Percentiles rank a stretch among this genome's conserved stretches.
Evolutionary conservation across 2,329 filamentous ascomycete genomes (phyloP).

Genomic region (Byssochlamys sp.): DNA sequence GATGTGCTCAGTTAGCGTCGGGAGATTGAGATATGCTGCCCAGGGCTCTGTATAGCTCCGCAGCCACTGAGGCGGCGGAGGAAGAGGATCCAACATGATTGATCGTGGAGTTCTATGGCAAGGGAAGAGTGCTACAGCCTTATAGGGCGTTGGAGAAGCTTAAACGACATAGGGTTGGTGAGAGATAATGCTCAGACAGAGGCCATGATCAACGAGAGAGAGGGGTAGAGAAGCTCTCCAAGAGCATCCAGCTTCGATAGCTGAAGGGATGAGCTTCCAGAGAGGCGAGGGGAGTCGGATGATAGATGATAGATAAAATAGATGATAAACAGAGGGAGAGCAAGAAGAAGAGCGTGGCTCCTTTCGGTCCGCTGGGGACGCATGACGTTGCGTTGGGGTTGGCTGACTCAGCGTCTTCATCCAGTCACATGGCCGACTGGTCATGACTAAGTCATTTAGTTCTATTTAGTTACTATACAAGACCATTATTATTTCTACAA

Average conservation of each 20-base stretch:
- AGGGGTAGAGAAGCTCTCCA: neutral
- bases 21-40: constrained; percentile 43
- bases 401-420: neutral
- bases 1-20: constrained; percentile 50
- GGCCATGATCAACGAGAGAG: neutral
- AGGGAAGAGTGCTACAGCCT: neutral
- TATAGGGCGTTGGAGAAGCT: neutral
- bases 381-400: constrained; percentile 8
- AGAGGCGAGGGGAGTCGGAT: too few relatives aligned
- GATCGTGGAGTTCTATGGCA: neutral
- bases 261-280: neutral
- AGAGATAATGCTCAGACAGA: neutral
- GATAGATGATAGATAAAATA: neutral
- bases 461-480: neutral
- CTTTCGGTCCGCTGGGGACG: constrained; percentile 1
- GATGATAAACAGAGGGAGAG: neutral
- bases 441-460: neutral
- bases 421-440: neutral
- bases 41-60: constrained; percentile 40
- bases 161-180: neutral
- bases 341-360: constrained; percentile 1
- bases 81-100: constrained; percentile 38
- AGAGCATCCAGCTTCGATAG: neutral
- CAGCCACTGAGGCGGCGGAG: constrained; percentile 44
- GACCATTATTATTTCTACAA: too few relatives aligned